phyloP scores from a whole-genome alignment of 1,139 yeast genomes.

The Blastobotrys persicus region DNA sequence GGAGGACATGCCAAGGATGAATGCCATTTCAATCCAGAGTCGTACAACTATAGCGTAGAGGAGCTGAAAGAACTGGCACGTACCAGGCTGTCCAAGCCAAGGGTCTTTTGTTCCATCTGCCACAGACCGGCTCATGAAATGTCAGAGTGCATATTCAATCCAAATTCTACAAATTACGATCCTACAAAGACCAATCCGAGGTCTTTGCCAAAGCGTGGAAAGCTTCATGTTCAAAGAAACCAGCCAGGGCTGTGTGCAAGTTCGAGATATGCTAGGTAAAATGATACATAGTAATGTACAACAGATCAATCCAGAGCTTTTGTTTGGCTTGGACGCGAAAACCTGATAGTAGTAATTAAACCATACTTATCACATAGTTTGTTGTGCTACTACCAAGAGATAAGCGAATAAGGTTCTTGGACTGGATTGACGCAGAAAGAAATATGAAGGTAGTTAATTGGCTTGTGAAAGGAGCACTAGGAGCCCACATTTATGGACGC shows the following conservation, averaged over 20 bases:
- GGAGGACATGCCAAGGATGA: constrained; percentile 9
- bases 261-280: too few species aligned
- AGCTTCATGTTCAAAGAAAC: too few species aligned
- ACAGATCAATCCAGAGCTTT: too few species aligned
- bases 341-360: too few species aligned
- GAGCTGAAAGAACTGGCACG: constrained; percentile 14
- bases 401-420: background rate
- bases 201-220: background rate
- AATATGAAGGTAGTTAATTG: background rate
- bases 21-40: constrained; percentile 14
- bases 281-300: too few species aligned
- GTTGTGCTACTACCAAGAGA: too few species aligned
- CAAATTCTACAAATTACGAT: constrained; percentile 17
- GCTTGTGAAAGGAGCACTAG: constrained; percentile 1
- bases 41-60: constrained; percentile 4
- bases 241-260: too few species aligned
- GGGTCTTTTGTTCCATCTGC: constrained; percentile 17
- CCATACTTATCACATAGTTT: too few species aligned
- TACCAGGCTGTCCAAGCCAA: constrained; percentile 16
- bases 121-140: constrained; percentile 18
- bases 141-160: constrained; percentile 17
- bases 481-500: background rate
- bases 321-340: too few species aligned
- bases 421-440: background rate
- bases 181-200: constrained; percentile 17